These are phyloP conservation scores for Vairimorpha apis DNA, from an alignment of 371 early-diverging fungal genomes.

Conservation along the genomic window DNA sequence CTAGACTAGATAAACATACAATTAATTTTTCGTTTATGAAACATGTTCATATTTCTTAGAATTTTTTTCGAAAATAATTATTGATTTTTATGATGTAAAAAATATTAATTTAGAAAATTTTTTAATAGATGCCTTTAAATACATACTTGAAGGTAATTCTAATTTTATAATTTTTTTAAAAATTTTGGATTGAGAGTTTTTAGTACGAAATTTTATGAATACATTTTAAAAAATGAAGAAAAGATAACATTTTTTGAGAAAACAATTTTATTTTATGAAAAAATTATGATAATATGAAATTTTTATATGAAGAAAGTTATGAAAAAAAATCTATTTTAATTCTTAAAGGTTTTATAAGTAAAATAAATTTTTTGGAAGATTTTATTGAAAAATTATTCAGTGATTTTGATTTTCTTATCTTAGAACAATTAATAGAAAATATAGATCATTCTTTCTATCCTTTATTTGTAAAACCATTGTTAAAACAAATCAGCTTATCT, in stretches of 20 bases:
- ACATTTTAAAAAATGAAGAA: neutral
- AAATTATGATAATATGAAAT: neutral
- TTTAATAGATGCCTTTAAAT: constrained; percentile 2
- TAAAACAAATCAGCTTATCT: neutral
- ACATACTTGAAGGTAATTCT: constrained; percentile 8
- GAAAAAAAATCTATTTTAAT: constrained; percentile 37
- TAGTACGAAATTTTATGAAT: neutral
- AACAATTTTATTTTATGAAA: constrained; percentile 24
- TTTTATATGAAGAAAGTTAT: constrained; percentile 37
- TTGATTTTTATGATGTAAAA: constrained; percentile 2
- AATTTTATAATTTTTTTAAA: constrained; percentile 27
- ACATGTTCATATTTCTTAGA: constrained; percentile 18
- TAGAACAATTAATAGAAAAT: constrained; percentile 12
- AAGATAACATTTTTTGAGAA: constrained; percentile 24
- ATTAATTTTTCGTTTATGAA: constrained; percentile 9
- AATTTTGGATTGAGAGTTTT: constrained; percentile 4
- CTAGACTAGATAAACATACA: neutral
- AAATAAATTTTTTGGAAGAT: constrained; percentile 29
- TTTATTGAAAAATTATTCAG: constrained; percentile 24
- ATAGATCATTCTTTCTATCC: constrained; percentile 37
- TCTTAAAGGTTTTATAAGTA: constrained; percentile 32
- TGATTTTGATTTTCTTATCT: constrained; percentile 31
- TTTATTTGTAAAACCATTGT: constrained; percentile 31
- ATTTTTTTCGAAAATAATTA: constrained; percentile 17
- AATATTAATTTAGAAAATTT: constrained; percentile 8